A percentile compares a stretch with the other conserved stretches of the same genome.
Evolutionary conservation across 768 basidiomycete species (phyloP).

Genomic region (Aureoboletus auriporus): DNA sequence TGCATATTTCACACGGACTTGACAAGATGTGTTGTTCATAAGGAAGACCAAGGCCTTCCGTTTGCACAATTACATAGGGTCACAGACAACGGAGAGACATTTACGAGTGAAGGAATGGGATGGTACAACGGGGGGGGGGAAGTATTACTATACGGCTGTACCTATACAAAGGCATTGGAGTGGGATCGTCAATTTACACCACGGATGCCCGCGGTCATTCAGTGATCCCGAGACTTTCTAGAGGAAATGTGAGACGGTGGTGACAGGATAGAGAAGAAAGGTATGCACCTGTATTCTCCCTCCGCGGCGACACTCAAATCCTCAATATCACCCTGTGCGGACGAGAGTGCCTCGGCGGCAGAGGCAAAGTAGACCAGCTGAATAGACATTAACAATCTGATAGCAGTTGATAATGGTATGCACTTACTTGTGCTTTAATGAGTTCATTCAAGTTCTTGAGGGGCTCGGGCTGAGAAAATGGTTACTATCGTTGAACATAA

Average conservation of each 20-base stretch:
- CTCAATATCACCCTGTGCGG: slow-evolving; percentile 87
- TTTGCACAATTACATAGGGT: too few relatives aligned
- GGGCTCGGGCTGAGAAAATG: slow-evolving; percentile 74
- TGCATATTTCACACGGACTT: too few relatives aligned
- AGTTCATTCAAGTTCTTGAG: slow-evolving; percentile 92
- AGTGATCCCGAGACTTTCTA: slow-evolving; percentile 90
- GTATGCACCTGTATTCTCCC: slow-evolving; percentile 80
- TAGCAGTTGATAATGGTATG: neutral
- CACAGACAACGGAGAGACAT: neutral
- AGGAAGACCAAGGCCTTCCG: too few relatives aligned
- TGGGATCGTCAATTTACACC: neutral
- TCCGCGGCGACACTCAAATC: slow-evolving; percentile 91
- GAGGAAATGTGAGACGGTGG: slow-evolving; percentile 1
- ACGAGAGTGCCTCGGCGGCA: slow-evolving; percentile 77
- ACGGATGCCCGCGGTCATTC: slow-evolving; percentile 26
- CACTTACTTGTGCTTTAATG: slow-evolving; percentile 75
- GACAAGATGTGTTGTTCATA: too few relatives aligned
- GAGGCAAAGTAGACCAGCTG: slow-evolving; percentile 69
- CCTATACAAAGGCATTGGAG: slow-evolving; percentile 7
- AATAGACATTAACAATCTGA: slow-evolving; percentile 4
- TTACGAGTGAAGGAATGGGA: neutral
- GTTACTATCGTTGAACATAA: neutral
- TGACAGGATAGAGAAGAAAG: neutral
- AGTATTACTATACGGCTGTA: slow-evolving; percentile 11
- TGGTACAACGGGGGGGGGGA: neutral